Evolutionary conservation across 2,329 filamentous ascomycete genomes (phyloP), one percentile per base, ranked within the genome.

Genomic region (Didymella keratinophila): DNA sequence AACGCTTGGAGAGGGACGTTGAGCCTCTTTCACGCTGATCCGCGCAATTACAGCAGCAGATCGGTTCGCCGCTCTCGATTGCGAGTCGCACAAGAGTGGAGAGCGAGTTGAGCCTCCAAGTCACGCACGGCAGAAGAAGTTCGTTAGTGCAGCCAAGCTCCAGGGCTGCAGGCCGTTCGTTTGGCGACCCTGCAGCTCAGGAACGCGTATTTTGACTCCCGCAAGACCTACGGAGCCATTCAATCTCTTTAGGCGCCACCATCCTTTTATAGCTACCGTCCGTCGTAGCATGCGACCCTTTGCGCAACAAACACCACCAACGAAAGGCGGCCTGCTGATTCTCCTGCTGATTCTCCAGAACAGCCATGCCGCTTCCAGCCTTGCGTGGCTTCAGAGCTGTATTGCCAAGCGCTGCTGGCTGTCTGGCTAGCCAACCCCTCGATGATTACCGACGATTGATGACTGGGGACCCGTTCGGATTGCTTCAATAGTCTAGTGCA

Each of bases 371-470:
- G 41, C 41, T 58, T 54, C 46, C 32, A 53, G 56, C 56, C 45
- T 18, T 49, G 39, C 32, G 44, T 58, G 56, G 50, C 56, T 58
- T 53, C 37, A 16, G 28, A 9, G 14, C 9, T 53, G 20, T 58
- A 58, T 54, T 58, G 56, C 56, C 56, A 58, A 58, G 56, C 32
- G 9, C 16, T 36, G 41, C 34, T 39, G 49, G 39, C 56, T 37
- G 39, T 49, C 56, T 36, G 45, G 45, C 56, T 46, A 49, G 30
- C 32, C 18, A 9, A 34, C 32, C 49, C 34, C 43, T 52, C 28
- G 39, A 27, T 32, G 9, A 44, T 36, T 46, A 28, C 23, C 32
- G 39, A 50, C 25, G 41, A 25, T 46, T 34, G 56, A 50, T 34
- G 56, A 50, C 56, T 45, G 49, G 55, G 34, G 9, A 25, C 14